Conservation (phyloP, 495 filamentous ascomycete genomes). For the Baudoinia panamericana region DNA sequence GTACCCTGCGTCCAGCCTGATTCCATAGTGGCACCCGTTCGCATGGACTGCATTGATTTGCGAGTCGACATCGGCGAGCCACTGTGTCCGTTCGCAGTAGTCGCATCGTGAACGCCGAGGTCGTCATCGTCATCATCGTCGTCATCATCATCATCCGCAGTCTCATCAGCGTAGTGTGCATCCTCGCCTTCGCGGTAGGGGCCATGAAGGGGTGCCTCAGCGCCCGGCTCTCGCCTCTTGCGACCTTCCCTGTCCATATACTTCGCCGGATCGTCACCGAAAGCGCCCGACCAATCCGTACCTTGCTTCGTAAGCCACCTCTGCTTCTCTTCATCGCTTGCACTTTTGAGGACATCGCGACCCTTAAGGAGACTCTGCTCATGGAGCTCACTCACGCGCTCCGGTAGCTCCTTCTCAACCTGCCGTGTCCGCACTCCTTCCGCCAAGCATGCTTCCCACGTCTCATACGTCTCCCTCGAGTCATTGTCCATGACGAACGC, state of each 20-base stretch:
- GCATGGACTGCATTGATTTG: slow-evolving; percentile 11
- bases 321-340: slow-evolving; percentile 52
- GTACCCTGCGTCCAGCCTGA: slow-evolving; percentile 13
- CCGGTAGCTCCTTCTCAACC: slow-evolving; percentile 56
- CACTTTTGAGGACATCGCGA: slow-evolving; percentile 62
- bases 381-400: slow-evolving; percentile 54
- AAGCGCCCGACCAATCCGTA: slow-evolving; percentile 80
- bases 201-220: slow-evolving; percentile 41
- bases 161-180: slow-evolving; percentile 28
- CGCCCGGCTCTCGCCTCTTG: slow-evolving; percentile 43
- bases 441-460: slow-evolving; percentile 77
- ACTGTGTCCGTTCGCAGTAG: slow-evolving; percentile 33
- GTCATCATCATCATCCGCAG: slow-evolving; percentile 28
- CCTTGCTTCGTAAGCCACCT: slow-evolving; percentile 72
- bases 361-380: slow-evolving; percentile 64
- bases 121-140: slow-evolving; percentile 26
- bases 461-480: slow-evolving; percentile 81
- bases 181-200: slow-evolving; percentile 30
- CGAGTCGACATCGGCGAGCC: slow-evolving; percentile 11
- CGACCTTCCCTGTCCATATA: slow-evolving; percentile 38
- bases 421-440: slow-evolving; percentile 64
- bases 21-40: slow-evolving; percentile 13
- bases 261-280: slow-evolving; percentile 50
- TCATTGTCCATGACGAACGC: slow-evolving; percentile 77
- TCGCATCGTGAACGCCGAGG: slow-evolving; percentile 34